Percentiles rank a stretch among this genome's conserved stretches.
Conservation (phyloP, 352 stramenopile species). For the Globisporangium viniferum region DNA sequence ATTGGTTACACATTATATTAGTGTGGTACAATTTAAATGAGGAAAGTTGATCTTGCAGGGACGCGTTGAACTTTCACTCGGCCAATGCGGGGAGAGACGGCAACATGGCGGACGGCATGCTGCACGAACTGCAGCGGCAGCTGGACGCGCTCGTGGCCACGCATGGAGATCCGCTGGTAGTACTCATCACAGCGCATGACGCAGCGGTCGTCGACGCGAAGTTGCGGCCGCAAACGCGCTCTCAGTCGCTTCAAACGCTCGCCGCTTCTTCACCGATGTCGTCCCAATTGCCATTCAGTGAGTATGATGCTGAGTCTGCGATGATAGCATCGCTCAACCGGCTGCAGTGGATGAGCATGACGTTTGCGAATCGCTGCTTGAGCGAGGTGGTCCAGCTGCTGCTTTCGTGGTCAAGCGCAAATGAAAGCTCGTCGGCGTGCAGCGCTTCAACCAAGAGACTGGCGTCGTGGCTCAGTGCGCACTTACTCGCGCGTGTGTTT, state of each 20-base stretch:
- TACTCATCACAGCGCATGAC: background rate
- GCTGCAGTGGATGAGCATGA: conserved; percentile 28
- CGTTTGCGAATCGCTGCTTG: conserved; percentile 6
- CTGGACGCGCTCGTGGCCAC: conserved; percentile 58
- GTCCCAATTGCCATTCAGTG: background rate
- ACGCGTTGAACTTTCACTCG: background rate
- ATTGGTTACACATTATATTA: too few relatives aligned
- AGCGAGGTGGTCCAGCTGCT: conserved; percentile 11
- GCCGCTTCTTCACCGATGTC: conserved; percentile 2
- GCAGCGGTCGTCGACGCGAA: conserved; percentile 10
- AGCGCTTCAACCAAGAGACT: conserved; percentile 12
- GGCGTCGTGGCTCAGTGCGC: conserved; percentile 47
- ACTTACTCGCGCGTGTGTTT: conserved; percentile 35
- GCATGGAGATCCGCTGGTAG: conserved; percentile 19
- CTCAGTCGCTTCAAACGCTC: background rate
- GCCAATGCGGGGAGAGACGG: background rate
- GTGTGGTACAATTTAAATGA: background rate
- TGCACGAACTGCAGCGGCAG: conserved; percentile 49
- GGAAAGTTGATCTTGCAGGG: background rate
- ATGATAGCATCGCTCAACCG: conserved; percentile 16
- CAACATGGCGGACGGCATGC: conserved; percentile 17
- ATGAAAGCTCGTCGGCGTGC: background rate
- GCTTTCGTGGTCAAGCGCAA: background rate
- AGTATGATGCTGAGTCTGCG: background rate
- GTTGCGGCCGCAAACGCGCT: background rate